phyloP scores from a whole-genome alignment of 192 early-diverging fungal species.

The Diversispora eburnea region DNA sequence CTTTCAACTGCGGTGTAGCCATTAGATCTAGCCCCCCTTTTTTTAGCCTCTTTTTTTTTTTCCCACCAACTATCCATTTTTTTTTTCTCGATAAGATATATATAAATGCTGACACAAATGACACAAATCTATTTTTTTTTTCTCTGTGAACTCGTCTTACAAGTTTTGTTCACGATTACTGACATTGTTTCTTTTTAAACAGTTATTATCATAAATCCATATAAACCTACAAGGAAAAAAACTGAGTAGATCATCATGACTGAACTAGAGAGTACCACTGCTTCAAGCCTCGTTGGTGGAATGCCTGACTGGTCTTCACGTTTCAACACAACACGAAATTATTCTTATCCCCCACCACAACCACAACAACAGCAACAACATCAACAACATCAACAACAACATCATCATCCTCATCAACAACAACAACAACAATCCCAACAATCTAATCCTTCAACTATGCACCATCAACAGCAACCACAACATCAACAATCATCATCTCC shows the following conservation, averaged over 20 bases:
- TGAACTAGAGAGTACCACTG: slow-evolving; percentile 17
- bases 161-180: background rate
- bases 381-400: background rate
- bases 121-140: background rate
- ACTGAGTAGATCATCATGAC: background rate
- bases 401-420: background rate
- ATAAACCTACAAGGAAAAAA: background rate
- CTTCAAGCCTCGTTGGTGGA: slow-evolving; percentile 3
- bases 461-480: slow-evolving; percentile 12
- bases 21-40: background rate
- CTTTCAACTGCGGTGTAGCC: background rate
- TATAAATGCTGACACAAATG: background rate
- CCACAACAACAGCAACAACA: background rate
- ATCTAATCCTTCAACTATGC: background rate
- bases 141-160: background rate
- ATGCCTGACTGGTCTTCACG: slow-evolving; percentile 4
- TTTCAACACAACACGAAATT: background rate
- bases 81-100: background rate
- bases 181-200: background rate
- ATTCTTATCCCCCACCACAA: background rate
- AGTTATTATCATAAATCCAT: background rate
- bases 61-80: background rate
- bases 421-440: slow-evolving; percentile 1
- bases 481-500: slow-evolving; percentile 12
- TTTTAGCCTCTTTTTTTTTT: background rate